Base-by-base conservation (phyloP, 352 stramenopile genomes). In the Phytopythium ostracodes region DNA sequence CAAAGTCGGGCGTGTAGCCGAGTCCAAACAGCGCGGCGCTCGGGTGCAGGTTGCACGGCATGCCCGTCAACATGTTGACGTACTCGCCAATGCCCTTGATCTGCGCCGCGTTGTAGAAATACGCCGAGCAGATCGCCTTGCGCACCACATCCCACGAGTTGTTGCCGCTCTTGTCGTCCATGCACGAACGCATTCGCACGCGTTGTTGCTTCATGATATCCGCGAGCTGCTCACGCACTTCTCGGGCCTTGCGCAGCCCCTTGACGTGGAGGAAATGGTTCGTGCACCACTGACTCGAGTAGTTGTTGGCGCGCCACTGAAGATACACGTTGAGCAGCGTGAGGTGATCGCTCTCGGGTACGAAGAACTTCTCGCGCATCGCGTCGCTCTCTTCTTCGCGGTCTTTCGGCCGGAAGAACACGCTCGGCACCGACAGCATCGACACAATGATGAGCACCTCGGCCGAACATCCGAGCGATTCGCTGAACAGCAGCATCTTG, bases 1-100 rank as follows among this genome's bases (percentile, higher is more conserved):
- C 96, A 81, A 99, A 99, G 75, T 99, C 97, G 18, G 98, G 98
- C 25, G 97, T 99, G 79, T 99, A 99, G 20, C 97, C 98, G 20
- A 99, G 77, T 15, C 97, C 96, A 77, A 98, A 99, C 18, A 99
- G 70, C n/a, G 97, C 96, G 33, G 91, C 97, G 49, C 91, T 98
- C 12, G 97, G 97, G 74, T 99, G 98, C 24, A 99, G 69, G 36
- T 98, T 88, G 67, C 91, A 98, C 44, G 97, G 96, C 76, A 99
- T 99, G 18, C 97, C 97, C 36, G 92, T 99, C 22, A 99, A 77
- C 92, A 99, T 98, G 75, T 99, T 99, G n/a, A 99, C 96, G 74
- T 99, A 99, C 74, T 99, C 96, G 29, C 97, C 97, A 60, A 99
- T 99, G 22, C 96, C 97, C 79, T 99, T 99, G 72, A 99, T 98